Evolutionary conservation across 2,329 filamentous ascomycete genomes (phyloP), one percentile per base, ranked within the genome.

Genomic region (Trichoderma cornu-damae): DNA sequence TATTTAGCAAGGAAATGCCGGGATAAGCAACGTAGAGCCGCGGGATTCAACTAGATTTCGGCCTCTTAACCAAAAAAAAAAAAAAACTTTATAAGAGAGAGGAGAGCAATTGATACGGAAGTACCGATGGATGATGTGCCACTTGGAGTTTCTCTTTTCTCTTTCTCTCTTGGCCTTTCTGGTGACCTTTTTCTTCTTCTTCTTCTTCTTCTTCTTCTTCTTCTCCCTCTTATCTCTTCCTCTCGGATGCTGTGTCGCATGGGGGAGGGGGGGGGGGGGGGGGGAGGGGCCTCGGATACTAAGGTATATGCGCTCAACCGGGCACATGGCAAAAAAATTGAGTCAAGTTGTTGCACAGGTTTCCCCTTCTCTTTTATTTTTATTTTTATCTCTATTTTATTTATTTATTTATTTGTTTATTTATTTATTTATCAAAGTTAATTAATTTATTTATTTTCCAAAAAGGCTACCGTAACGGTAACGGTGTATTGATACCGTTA

Each of bases 251-350:
- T 3, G 49, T 52, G 37, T 34, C 37, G 16, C 49, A 22, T 24
- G 49, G n/a, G 32, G 22, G 49, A n/a, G n/a, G n/a, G n/a, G n/a
- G n/a, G n/a, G n/a, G n/a, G n/a, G n/a, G n/a, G n/a, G n/a, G n/a
- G n/a, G n/a, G n/a, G n/a, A n/a, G n/a, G n/a, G n/a, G n/a, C n/a
- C 35, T 20, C 49, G 18, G 9, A 18, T 35, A 26, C 32, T 26
- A 50, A 28, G 14, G 16, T n/a, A 14, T 2, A 30, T 32, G 49
- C 49, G 49, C 40, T 44, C 40, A 11, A 30, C 38, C 40, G n/a
- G 30, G 32, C 40, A 54, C 51, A 54, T 35, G 51, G 51, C 51
- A 26, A n/a, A n/a, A n/a, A n/a, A n/a, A 37, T 54, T 46, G 44
- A n/a, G 42, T 11, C 24, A 22, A 14, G 20, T 9, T 26, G 40